Evolutionary conservation across 768 basidiomycete species (phyloP).

Genomic region (Lentinula sp.): DNA sequence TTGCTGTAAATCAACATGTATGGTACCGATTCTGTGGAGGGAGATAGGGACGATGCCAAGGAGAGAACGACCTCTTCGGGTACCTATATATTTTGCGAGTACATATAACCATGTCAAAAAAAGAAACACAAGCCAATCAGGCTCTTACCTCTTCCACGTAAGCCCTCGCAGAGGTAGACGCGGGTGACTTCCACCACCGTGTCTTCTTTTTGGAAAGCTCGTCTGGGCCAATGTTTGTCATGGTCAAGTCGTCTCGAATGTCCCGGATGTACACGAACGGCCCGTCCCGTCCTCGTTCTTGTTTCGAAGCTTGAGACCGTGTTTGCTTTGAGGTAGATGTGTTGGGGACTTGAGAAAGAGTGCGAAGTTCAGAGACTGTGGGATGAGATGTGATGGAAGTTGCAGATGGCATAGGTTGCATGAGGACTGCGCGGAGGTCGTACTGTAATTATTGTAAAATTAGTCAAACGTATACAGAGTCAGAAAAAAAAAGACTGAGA

Average conservation of each 20-base stretch:
- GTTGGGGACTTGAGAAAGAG: neutral
- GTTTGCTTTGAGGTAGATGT: neutral
- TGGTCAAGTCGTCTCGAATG: neutral
- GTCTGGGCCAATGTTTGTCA: neutral
- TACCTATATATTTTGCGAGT: neutral
- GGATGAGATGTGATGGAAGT: neutral
- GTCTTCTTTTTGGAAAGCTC: neutral
- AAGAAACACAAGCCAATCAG: too few relatives aligned
- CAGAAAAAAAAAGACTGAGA: neutral
- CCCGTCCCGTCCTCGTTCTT: neutral
- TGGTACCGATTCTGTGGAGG: neutral
- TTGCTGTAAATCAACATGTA: conserved; percentile 6
- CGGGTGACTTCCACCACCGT: neutral
- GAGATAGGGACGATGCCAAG: neutral
- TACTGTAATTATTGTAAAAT: neutral
- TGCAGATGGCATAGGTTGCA: neutral
- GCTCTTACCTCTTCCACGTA: neutral
- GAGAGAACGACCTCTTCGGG: neutral
- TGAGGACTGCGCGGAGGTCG: neutral
- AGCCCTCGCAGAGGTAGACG: neutral
- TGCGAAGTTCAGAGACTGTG: neutral
- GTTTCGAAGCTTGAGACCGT: neutral
- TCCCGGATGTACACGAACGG: neutral
- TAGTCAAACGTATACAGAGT: neutral
- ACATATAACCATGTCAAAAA: neutral